Evolutionary conservation across 768 basidiomycete species (phyloP).

Genomic region (Serpula lacrymans): DNA sequence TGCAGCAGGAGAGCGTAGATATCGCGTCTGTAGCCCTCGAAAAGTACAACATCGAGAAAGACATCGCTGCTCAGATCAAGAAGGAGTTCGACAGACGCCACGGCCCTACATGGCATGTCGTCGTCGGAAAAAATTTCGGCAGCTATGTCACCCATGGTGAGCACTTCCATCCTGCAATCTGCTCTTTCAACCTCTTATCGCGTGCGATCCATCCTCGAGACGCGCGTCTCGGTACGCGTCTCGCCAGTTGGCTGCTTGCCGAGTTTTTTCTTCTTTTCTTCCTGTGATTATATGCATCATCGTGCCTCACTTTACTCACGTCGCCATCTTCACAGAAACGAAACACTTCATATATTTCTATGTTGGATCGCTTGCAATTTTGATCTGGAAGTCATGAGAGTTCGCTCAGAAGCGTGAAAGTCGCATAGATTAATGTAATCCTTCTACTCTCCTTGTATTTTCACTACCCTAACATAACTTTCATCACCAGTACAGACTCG

Average conservation of each 20-base stretch:
- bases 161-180: constrained; percentile 24
- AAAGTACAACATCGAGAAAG: constrained; percentile 94
- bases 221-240: constrained; percentile 1
- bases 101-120: constrained; percentile 96
- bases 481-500: constrained; percentile 9
- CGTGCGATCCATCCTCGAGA: too few relatives aligned
- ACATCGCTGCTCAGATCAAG: constrained; percentile 97
- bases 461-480: constrained; percentile 1
- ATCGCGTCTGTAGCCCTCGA: constrained; percentile 82
- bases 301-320: not conserved
- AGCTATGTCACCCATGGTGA: constrained; percentile 96
- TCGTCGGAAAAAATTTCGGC: constrained; percentile 98
- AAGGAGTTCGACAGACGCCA: constrained; percentile 94
- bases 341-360: constrained; percentile 99
- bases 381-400: constrained; percentile 88
- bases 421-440: constrained; percentile 22
- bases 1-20: constrained; percentile 94
- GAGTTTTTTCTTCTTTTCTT: constrained; percentile 8
- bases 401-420: constrained; percentile 7
- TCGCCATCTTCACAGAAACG: constrained; percentile 59
- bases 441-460: not conserved
- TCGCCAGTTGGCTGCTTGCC: constrained; percentile 5
- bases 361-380: constrained; percentile 86
- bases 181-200: too few relatives aligned
- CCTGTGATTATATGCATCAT: not conserved